These are phyloP conservation scores for Ganoderma multipileum DNA, from an alignment of 1,284 basidiomycete genomes.

Conservation along the genomic window DNA sequence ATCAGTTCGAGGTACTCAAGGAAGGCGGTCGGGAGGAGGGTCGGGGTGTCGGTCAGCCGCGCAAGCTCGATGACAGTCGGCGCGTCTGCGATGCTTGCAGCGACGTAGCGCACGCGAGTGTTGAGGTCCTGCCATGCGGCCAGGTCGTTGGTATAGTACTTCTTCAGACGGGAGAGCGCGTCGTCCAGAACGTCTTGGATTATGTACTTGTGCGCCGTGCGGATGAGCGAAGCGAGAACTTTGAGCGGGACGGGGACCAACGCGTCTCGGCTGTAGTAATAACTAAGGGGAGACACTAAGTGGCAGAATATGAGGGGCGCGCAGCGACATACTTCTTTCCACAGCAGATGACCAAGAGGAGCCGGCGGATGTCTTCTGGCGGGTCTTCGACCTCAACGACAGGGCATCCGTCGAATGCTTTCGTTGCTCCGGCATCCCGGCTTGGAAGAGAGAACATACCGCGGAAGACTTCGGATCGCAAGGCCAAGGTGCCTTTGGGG, in stretches of 20 bases:
- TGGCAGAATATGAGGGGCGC: background rate
- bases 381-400: background rate
- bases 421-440: constrained; percentile 3
- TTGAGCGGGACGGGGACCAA: constrained; percentile 4
- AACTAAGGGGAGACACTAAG: background rate
- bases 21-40: constrained; percentile 15
- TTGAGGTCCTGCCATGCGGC: constrained; percentile 1
- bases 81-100: constrained; percentile 1
- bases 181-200: constrained; percentile 14
- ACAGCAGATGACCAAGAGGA: constrained; percentile 1
- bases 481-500: background rate
- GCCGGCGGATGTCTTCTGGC: background rate
- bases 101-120: constrained; percentile 5
- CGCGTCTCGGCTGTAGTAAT: constrained; percentile 13
- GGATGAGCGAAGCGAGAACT: constrained; percentile 17
- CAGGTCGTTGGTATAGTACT: constrained; percentile 16
- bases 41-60: constrained; percentile 7
- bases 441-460: background rate
- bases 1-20: constrained; percentile 9
- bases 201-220: constrained; percentile 27
- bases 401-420: background rate
- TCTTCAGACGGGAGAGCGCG: constrained; percentile 19
- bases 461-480: background rate
- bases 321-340: constrained; percentile 12
- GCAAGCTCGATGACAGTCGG: constrained; percentile 13